Evolutionary conservation across 192 early-diverging fungal genomes (phyloP).

Genomic region (Umbelopsis sp.): DNA sequence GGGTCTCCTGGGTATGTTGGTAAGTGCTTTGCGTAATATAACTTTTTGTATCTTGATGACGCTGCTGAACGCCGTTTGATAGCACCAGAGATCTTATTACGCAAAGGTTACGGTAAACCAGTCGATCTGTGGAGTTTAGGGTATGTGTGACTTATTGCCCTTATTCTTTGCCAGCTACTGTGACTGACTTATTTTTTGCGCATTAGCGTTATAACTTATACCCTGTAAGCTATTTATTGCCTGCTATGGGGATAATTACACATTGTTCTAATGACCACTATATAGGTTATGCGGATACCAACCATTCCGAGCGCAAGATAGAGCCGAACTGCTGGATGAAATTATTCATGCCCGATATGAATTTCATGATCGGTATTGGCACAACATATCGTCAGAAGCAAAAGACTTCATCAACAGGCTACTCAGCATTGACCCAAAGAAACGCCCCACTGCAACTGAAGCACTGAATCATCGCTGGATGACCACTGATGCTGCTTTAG

Average conservation of each 20-base stretch:
- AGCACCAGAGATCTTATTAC: slow-evolving; percentile 86
- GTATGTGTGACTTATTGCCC: slow-evolving; percentile 24
- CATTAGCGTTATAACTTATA: slow-evolving; percentile 78
- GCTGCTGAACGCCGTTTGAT: slow-evolving; percentile 21
- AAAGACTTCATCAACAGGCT: slow-evolving; percentile 77
- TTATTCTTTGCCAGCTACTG: background rate
- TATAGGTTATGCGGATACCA: slow-evolving; percentile 70
- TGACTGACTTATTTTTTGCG: background rate
- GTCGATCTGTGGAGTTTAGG: slow-evolving; percentile 97
- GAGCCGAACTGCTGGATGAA: slow-evolving; percentile 51
- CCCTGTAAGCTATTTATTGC: slow-evolving; percentile 54
- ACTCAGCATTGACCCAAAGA: slow-evolving; percentile 65
- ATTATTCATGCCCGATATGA: slow-evolving; percentile 62
- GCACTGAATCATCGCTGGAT: slow-evolving; percentile 90
- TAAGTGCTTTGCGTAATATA: background rate
- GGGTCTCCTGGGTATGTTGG: slow-evolving; percentile 74
- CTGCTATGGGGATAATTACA: background rate
- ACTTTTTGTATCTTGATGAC: background rate
- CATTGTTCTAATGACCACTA: background rate
- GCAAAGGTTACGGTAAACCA: slow-evolving; percentile 86
- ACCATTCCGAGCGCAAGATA: slow-evolving; percentile 64
- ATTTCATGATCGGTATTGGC: slow-evolving; percentile 71
- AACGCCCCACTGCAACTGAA: slow-evolving; percentile 78
- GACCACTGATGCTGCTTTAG: slow-evolving; percentile 57
- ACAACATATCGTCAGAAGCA: slow-evolving; percentile 78